Evolutionary conservation across 148 eudicot genomes (phyloP), one percentile per base, ranked within the genome.

Genomic region (Heliamphora exappendiculata): DNA sequence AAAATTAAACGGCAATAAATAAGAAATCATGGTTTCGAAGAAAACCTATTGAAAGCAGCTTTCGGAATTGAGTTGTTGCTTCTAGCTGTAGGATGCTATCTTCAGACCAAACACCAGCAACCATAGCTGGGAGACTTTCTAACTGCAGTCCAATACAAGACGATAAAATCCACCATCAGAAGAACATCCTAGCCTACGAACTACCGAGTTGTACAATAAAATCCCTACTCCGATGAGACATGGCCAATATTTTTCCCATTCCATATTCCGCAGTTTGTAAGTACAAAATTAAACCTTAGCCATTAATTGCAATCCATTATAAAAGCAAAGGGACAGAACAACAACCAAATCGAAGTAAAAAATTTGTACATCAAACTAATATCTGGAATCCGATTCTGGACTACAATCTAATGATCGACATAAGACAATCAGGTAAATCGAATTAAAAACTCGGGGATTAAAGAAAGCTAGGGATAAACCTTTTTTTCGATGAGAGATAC

Each of bases 1-100:
- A 53, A 31, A 31, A 11, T 54, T 11, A 24, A 22, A 26, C 19
- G 28, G 31, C 36, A 72, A 47, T 41, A 17, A 20, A 50, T 41
- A 10, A 26, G 28, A 20, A 26, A 26, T 29, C 45, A 16, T 45
- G 26, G 59, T 7, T 60, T 12, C 22, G 67, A 26, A 58, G 28
- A 47, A 39, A 76, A 93, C 98, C 98, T 84, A 93, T 89, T 8
- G 96, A 93, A 60, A 93, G 96, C 42, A 93, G 84, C 77, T 93
- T 93, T n/a, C 94, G 89, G 78, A 91, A 93, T 41, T 88, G 92
- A 54, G 96, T 88, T 49, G 96, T 93, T 13, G 90, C 85, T 69
- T 93, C 98, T 1, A 91, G 89, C 70, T 87, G 96, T 67, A 89
- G 78, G 36, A 5, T 75, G 65, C 79, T 76, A 78, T 91, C 92